Evolutionary conservation across 2,329 filamentous ascomycete species (phyloP).

Genomic region (Aspergillus sergii): DNA sequence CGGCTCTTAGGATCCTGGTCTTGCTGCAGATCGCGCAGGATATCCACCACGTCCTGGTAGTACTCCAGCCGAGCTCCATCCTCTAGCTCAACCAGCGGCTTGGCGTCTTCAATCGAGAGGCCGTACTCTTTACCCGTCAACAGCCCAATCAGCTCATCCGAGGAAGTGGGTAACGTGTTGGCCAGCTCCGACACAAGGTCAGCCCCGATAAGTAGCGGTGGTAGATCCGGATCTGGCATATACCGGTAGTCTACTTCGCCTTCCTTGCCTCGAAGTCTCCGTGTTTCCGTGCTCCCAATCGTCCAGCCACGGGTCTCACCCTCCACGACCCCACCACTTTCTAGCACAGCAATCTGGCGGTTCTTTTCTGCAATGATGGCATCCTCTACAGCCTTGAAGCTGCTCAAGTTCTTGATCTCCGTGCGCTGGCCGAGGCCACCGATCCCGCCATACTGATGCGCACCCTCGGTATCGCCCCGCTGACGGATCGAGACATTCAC

Average conservation of each 20-base stretch:
- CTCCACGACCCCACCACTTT: slow-evolving; percentile 71
- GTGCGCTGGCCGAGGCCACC: slow-evolving; percentile 78
- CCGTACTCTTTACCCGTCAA: slow-evolving; percentile 64
- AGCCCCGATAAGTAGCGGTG: slow-evolving; percentile 72
- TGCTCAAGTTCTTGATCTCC: slow-evolving; percentile 96
- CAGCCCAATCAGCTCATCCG: slow-evolving; percentile 68
- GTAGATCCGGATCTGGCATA: slow-evolving; percentile 94
- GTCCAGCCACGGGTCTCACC: slow-evolving; percentile 95
- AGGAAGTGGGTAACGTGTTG: slow-evolving; percentile 67
- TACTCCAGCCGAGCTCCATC: slow-evolving; percentile 80
- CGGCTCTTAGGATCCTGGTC: slow-evolving; percentile 29
- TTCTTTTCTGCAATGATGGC: slow-evolving; percentile 90
- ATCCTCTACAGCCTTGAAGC: slow-evolving; percentile 92
- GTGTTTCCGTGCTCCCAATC: slow-evolving; percentile 79
- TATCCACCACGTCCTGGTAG: slow-evolving; percentile 57
- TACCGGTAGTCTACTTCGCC: slow-evolving; percentile 97
- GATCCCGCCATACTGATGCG: slow-evolving; percentile 59
- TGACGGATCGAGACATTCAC: slow-evolving; percentile 88
- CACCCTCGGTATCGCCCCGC: slow-evolving; percentile 50
- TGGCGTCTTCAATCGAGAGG: slow-evolving; percentile 78
- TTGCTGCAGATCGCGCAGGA: slow-evolving; percentile 32
- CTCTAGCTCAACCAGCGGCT: slow-evolving; percentile 75
- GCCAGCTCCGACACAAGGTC: slow-evolving; percentile 69
- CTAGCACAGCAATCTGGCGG: slow-evolving; percentile 79
- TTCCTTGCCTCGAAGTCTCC: slow-evolving; percentile 83